These are phyloP conservation scores for Tephrocybe sp. DNA, from an alignment of 768 basidiomycete genomes.

Conservation along the genomic window DNA sequence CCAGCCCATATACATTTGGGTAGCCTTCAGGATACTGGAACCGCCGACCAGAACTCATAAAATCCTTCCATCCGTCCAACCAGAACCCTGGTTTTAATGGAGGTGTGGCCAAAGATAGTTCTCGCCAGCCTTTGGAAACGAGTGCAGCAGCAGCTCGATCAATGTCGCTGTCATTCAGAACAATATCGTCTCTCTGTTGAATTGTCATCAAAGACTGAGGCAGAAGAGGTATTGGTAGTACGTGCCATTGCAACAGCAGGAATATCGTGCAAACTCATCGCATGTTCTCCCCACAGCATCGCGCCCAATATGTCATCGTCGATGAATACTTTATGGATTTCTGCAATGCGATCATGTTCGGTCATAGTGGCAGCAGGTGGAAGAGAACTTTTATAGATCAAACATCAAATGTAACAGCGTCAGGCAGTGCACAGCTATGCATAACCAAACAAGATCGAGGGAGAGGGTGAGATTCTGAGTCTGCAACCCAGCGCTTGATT, in stretches of 20 bases:
- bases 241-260: not conserved
- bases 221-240: not conserved
- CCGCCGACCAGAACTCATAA: not conserved
- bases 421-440: too few species aligned
- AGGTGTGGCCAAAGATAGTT: not conserved
- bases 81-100: not conserved
- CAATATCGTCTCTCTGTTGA: not conserved
- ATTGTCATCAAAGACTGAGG: not conserved
- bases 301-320: not conserved
- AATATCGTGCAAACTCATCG: conserved; percentile 1
- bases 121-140: not conserved
- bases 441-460: too few species aligned
- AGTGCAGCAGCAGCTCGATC: not conserved
- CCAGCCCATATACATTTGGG: not conserved
- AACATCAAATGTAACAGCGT: too few species aligned
- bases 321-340: not conserved
- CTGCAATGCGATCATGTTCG: not conserved
- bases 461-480: too few species aligned
- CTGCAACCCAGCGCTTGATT: too few species aligned
- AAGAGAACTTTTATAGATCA: too few species aligned
- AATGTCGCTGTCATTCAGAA: not conserved
- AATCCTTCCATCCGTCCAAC: not conserved
- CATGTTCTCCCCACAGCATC: not conserved
- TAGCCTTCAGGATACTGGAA: not conserved
- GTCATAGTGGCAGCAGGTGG: not conserved